Base-by-base conservation (phyloP, 176 grass and related monocot species). In the Musa beccarii region DNA sequence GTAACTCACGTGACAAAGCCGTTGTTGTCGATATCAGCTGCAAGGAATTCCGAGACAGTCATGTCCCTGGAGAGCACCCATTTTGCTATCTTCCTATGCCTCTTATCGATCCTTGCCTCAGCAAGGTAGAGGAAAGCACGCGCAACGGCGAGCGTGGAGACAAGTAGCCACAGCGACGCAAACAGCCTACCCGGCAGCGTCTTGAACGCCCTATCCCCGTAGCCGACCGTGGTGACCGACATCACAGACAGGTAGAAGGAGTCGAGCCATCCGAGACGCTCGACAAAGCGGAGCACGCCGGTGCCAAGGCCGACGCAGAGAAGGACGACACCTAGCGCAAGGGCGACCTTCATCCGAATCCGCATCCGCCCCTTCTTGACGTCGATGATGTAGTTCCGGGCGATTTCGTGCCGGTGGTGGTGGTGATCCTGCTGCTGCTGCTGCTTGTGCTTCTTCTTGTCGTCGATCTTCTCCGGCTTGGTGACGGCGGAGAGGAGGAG, bases 331-430 rank as follows among this genome's bases (percentile, higher is more conserved):
- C 72, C 78, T 4, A 97, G 90, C 0, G 94, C 90, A 0, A 97
- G 81, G 16, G 71, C 79, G 0, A 97, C 94, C 80, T 93, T 97
- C 75, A 93, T 92, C 28, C 94, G 87, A 7, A 97, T 86, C 50
- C 94, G 85, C 88, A 97, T 93, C 53, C 94, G 84, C 12, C 94
- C 94, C 82, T 97, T 97, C 81, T 97, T 89, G 77, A 97, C 59
- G 11, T 97, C 94, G 13, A 97, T 85, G 63, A 97, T 89, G 75
- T 97, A 97, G 56, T 90, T 84, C 26, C 76, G 82, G 80, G 1
- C 86, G 25, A 66, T 86, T 79, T 71, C 88, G 85, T 62, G 81
- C 79, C 69, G 65, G 72, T 11, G 76, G 63, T 0, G 84, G 72
- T 0, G 90, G 85, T 54, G 24, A 2, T 70, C 68, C 0, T 51